Conservation (phyloP, 2,329 filamentous ascomycete species). For the Onygenales sp. region DNA sequence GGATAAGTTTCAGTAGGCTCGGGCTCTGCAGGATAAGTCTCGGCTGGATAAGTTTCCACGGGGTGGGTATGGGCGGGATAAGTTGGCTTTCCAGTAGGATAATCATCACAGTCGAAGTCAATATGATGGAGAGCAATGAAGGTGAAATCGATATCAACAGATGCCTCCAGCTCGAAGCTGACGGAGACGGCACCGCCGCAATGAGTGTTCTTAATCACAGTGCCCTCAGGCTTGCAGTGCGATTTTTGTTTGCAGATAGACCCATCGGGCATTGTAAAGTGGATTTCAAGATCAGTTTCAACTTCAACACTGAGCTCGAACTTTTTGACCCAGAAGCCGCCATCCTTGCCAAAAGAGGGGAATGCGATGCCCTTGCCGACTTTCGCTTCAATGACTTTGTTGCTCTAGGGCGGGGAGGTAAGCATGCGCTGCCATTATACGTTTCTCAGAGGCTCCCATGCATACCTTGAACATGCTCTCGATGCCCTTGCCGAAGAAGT, state of each 20-base stretch:
- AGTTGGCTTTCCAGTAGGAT: slow-evolving; percentile 9
- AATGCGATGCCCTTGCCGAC: slow-evolving; percentile 37
- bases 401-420: slow-evolving; percentile 18
- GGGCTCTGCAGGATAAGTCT: no score
- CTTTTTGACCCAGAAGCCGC: slow-evolving; percentile 62
- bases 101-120: slow-evolving; percentile 58
- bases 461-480: slow-evolving; percentile 13
- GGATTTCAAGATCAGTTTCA: slow-evolving; percentile 72
- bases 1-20: no score
- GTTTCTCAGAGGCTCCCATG: no score
- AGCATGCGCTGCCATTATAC: no score
- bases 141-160: slow-evolving; percentile 51
- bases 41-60: no score
- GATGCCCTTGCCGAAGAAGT: slow-evolving; percentile 12
- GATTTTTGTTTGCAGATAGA: slow-evolving; percentile 69
- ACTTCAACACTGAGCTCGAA: slow-evolving; percentile 66
- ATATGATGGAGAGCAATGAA: slow-evolving; percentile 64
- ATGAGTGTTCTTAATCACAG: slow-evolving; percentile 69
- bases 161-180: slow-evolving; percentile 54
- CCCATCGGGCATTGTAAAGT: slow-evolving; percentile 78
- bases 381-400: slow-evolving; percentile 53
- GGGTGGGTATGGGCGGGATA: no score
- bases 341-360: slow-evolving; percentile 47
- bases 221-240: slow-evolving; percentile 59
- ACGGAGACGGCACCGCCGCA: slow-evolving; percentile 86